Base-by-base conservation (phyloP, 805 yeast genomes). In the Monosporozyma yasuniensis region DNA sequence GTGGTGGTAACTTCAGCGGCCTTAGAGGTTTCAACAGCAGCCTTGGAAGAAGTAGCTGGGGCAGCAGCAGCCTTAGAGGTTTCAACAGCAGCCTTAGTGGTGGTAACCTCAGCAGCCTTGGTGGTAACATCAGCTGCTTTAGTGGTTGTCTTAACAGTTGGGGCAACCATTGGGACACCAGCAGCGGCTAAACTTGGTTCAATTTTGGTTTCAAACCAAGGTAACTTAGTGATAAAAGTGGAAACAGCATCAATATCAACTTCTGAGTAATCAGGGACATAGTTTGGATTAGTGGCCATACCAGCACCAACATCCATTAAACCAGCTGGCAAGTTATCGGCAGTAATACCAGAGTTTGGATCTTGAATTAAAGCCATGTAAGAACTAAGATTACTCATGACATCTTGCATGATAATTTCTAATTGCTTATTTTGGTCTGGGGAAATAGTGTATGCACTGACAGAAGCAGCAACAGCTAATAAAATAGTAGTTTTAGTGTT, bases 131-230 rank as follows among this genome's bases (percentile, higher is more conserved):
- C 18, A 18, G 30, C 18, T 3, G 49, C n/a, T 25, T 50, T 42
- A 22, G 42, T 35, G 9, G 52, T n/a, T 11, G 48, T 44, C 3
- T 48, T 19, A 28, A 47, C 45, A 38, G 47, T 28, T 7, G 53
- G 16, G 11, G 56, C 35, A 28, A 8, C 35, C 42, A 38, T 38
- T 28, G 23, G 48, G 23, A 30, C 49, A 18, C 50, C 44, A 27
- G 42, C 50, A n/a, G 50, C 42, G 5, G 41, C 41, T 19, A 53
- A 45, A 7, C 34, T 54, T 14, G 63, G 55, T 37, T 51, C 54
- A n/a, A 65, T 38, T 54, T 68, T 63, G 35, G 58, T 48, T 14
- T 65, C 58, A 54, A 63, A 68, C 72, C 72, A 68, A 54, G 71
- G 68, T 63, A 44, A 44, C 39, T 44, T 46, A 21, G 69, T 60